Base-by-base conservation (phyloP, 768 basidiomycete genomes). In the Xerocomus brunneocitrinus region DNA sequence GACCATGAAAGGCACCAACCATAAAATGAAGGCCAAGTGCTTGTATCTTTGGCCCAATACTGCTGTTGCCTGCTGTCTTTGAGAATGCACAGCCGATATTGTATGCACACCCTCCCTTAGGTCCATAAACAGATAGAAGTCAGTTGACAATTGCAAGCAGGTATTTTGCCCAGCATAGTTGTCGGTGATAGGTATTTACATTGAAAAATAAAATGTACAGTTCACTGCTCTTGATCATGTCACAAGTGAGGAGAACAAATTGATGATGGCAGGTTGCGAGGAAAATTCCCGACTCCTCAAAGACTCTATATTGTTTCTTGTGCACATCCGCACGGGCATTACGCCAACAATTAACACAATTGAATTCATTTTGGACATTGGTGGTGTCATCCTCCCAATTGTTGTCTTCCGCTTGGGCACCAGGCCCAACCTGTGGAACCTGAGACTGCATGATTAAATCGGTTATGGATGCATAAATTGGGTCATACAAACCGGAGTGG, bases 201-300 rank as follows among this genome's bases (percentile, higher is more conserved):
- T n/a, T 5, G 13, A 5, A 5, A 34, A 13, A 16, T n/a, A 16
- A 31, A 16, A 31, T 2, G 5, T 22, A 51, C 50, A 51, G 19
- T 5, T 55, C 46, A 8, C 54, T 32, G 24, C 36, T 55, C 24
- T 47, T 38, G n/a, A 46, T 28, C 49, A 50, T 54, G 3, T 54
- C 38, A 5, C 30, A 30, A 1, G 7, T 10, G 1, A 41, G 5
- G 0, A 47, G 13, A 1, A 41, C 8, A 3, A 53, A 47, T 1
- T 6, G 3, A 22, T 53, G 52, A 0, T 14, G 8, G 6, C 52
- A 53, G 3, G 16, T 2, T 0, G 19, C 45, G 16, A 55, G 3
- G 4, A 56, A 56, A 0, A 52, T 49, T 1, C 55, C 51, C 3
- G 47, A 9, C 10, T 52, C 36, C 1, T 49, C 2, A 7, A 52